phyloP scores from a whole-genome alignment of 352 stramenopile species.

The Blastocystis hominis region DNA sequence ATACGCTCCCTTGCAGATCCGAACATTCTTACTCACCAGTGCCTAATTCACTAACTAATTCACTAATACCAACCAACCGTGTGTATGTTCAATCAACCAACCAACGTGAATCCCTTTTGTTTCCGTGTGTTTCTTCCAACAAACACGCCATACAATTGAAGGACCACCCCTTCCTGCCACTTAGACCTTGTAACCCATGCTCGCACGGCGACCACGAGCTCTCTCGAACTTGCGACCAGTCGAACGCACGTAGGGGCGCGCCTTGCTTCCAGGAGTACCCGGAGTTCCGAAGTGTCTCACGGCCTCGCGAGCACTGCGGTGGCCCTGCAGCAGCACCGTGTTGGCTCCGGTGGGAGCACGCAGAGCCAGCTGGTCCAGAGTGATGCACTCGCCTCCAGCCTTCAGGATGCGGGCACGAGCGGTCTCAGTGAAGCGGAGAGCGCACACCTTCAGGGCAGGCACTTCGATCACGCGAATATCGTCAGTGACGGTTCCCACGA shows the following conservation, averaged over 20 bases:
- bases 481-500: constrained; percentile 95
- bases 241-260: constrained; percentile 71
- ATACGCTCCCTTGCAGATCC: constrained; percentile 8
- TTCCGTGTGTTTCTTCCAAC: background rate
- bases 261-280: constrained; percentile 42
- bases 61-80: background rate
- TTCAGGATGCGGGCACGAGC: no score
- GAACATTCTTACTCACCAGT: background rate
- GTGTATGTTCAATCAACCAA: no score
- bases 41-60: no score
- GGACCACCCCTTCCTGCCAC: background rate
- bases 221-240: constrained; percentile 28
- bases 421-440: constrained; percentile 90
- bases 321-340: constrained; percentile 93
- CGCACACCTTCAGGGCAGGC: constrained; percentile 86
- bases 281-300: constrained; percentile 88
- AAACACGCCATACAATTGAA: constrained; percentile 6
- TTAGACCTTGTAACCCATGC: constrained; percentile 13
- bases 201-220: background rate
- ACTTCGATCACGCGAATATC: constrained; percentile 91
- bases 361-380: constrained; percentile 97
- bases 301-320: constrained; percentile 87
- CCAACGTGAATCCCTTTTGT: background rate
- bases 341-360: constrained; percentile 89
- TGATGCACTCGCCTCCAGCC: constrained; percentile 94